Percentiles rank a stretch among this genome's conserved stretches.
Evolutionary conservation across 2,329 filamentous ascomycete species (phyloP).

Genomic region (Pyrenophora graminea): DNA sequence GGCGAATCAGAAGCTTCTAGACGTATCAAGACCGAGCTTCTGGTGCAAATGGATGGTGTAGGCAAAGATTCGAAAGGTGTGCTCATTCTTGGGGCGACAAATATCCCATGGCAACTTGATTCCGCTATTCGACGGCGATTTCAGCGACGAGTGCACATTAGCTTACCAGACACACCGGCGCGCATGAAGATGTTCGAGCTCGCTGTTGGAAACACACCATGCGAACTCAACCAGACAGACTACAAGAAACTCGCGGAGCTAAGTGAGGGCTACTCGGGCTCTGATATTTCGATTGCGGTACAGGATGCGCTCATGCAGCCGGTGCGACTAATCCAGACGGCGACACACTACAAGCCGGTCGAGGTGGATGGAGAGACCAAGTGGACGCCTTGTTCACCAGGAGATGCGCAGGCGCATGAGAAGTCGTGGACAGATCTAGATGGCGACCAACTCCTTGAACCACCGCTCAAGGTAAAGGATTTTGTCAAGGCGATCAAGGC

Average conservation of each 20-base stretch:
- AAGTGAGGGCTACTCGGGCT: constrained; percentile 93
- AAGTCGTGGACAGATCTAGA: constrained; percentile 93
- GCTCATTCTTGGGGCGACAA: constrained; percentile 92
- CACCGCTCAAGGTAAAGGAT: constrained; percentile 84
- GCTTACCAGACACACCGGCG: constrained; percentile 82
- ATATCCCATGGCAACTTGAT: constrained; percentile 98
- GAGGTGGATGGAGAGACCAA: constrained; percentile 68
- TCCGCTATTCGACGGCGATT: constrained; percentile 94
- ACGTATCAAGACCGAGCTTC: constrained; percentile 96
- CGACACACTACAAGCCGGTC: constrained; percentile 96
- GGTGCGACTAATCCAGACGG: constrained; percentile 92
- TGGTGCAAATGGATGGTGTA: constrained; percentile 99
- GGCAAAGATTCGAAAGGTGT: constrained; percentile 94
- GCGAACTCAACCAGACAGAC: constrained; percentile 76
- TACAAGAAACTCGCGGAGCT: constrained; percentile 78
- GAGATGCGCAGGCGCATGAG: constrained; percentile 81
- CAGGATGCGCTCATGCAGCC: constrained; percentile 98
- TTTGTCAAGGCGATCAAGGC: constrained; percentile 90
- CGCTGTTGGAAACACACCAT: constrained; percentile 89
- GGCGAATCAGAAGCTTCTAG: constrained; percentile 97
- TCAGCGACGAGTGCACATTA: constrained; percentile 94
- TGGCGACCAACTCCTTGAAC: constrained; percentile 82
- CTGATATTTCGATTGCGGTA: constrained; percentile 93
- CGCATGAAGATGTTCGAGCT: constrained; percentile 95
- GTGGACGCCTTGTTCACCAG: constrained; percentile 90